phyloP scores from a whole-genome alignment of 345 rosid genomes.

The Brassica nigra region DNA sequence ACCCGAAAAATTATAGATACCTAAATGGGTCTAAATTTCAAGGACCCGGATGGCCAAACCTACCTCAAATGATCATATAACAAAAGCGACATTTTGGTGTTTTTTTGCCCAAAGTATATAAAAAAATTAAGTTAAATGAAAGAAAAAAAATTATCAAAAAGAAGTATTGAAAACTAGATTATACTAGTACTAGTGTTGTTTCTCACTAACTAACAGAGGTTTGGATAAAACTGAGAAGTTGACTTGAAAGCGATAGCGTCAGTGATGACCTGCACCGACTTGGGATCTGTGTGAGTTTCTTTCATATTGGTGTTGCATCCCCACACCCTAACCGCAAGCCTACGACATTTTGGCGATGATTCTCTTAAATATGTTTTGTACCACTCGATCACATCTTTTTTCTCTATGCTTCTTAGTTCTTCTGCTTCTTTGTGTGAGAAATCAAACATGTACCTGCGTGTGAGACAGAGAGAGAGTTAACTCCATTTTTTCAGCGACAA shows the following conservation, averaged over 20 bases:
- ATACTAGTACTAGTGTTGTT: neutral
- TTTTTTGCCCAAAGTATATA: neutral
- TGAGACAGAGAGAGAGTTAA: neutral
- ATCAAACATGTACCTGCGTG: slow-evolving; percentile 83
- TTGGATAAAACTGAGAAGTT: slow-evolving; percentile 65
- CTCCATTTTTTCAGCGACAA: slow-evolving; percentile 14
- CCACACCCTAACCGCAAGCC: slow-evolving; percentile 85
- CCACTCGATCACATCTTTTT: slow-evolving; percentile 69
- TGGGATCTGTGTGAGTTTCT: slow-evolving; percentile 44
- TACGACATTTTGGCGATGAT: slow-evolving; percentile 72
- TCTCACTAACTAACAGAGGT: slow-evolving; percentile 60
- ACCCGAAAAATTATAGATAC: no score
- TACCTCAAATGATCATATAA: slow-evolving; percentile 5
- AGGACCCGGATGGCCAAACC: no score
- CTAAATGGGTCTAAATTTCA: no score
- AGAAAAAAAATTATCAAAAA: neutral
- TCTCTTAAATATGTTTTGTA: slow-evolving; percentile 63
- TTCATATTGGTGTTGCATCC: slow-evolving; percentile 72
- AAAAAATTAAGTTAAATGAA: neutral
- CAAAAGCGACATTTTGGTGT: neutral
- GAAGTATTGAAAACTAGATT: neutral
- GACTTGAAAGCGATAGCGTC: slow-evolving; percentile 61
- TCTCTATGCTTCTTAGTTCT: slow-evolving; percentile 58
- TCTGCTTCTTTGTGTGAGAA: slow-evolving; percentile 73
- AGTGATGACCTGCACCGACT: slow-evolving; percentile 47